Base-by-base conservation (phyloP, 1,284 basidiomycete genomes). In the Boletus smithii region DNA sequence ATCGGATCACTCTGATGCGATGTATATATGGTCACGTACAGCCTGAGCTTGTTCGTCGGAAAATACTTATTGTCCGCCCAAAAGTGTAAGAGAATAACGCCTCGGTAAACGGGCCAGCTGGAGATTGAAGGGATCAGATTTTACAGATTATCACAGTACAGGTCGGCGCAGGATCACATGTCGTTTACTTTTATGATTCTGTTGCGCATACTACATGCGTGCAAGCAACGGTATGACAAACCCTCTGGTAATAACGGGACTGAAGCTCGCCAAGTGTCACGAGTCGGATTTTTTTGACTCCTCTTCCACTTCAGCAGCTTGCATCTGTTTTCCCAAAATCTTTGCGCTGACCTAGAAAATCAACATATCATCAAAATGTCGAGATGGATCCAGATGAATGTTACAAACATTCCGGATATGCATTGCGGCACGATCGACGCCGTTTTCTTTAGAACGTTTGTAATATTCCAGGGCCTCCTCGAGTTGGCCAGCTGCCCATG, bases 381-480 rank as follows among this genome's bases (percentile, higher is more conserved):
- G 42, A 45, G 48, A 53, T 48, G 50, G 26, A 44, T 48, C 34
- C 44, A 48, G 35, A 49, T 46, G 53, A 32, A 50, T 26, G 29
- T 31, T 11, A 66, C 80, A 53, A 58, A 89, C 88, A 69, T 92
- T 92, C 55, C 90, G 80, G 50, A 93, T 85, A 65, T 94, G 88
- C 63, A 91, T 75, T n/a, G 81, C 80, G 29, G 91, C 91, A 42
- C 88, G 82, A 58, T 91, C 88, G 41, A 94, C 83, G n/a, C 91
- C 91, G 55, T 76, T 77, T 39, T 86, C 78, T 59, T 84, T 77
- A 58, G 88, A 88, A 51, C 80, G 79, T 67, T 88, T 83, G 72
- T 94, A 94, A 62, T 90, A 79, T 57, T 76, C 75, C 49, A 93
- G 73, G 31, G 91, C 85, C 65, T 90, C 87, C 62, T 91, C 89